Conservation (phyloP, 2,329 filamentous ascomycete species). For the Helotiales sp. region DNA sequence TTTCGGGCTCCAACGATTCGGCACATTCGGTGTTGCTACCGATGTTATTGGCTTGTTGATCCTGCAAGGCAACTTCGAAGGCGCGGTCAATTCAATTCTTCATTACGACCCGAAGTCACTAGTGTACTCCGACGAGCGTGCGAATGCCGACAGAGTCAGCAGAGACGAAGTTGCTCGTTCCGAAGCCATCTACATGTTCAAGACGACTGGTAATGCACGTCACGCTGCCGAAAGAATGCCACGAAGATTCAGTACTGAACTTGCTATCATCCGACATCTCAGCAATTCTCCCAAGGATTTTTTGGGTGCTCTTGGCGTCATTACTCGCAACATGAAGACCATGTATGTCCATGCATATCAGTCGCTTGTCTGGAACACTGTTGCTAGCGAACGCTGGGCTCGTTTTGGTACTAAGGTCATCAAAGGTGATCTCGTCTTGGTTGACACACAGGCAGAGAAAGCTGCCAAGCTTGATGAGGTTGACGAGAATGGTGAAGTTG, state of each 20-base stretch:
- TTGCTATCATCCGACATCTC: slow-evolving; percentile 76
- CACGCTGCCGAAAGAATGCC: slow-evolving; percentile 71
- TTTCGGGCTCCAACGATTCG: slow-evolving; percentile 96
- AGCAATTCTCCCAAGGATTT: slow-evolving; percentile 59
- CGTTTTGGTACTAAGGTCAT: slow-evolving; percentile 72
- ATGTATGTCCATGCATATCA: slow-evolving; percentile 99
- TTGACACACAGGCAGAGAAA: slow-evolving; percentile 24
- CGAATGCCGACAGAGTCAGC: slow-evolving; percentile 50
- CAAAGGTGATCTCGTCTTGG: slow-evolving; percentile 69
- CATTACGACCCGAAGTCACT: slow-evolving; percentile 67
- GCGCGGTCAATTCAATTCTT: slow-evolving; percentile 76
- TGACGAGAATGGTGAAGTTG: slow-evolving; percentile 40
- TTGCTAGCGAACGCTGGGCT: slow-evolving; percentile 77
- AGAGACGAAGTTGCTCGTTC: slow-evolving; percentile 80
- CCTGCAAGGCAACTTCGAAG: slow-evolving; percentile 77
- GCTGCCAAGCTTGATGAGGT: slow-evolving; percentile 29
- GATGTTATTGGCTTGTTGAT: slow-evolving; percentile 84
- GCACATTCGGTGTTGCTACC: slow-evolving; percentile 82
- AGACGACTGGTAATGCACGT: slow-evolving; percentile 55
- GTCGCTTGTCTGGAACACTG: slow-evolving; percentile 90
- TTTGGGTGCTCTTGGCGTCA: slow-evolving; percentile 75
- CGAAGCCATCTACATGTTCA: slow-evolving; percentile 74
- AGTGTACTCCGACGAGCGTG: slow-evolving; percentile 50
- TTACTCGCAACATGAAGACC: slow-evolving; percentile 78
- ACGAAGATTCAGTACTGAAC: slow-evolving; percentile 78